phyloP scores from a whole-genome alignment of 352 stramenopile species.

The Globisporangium parvum region DNA sequence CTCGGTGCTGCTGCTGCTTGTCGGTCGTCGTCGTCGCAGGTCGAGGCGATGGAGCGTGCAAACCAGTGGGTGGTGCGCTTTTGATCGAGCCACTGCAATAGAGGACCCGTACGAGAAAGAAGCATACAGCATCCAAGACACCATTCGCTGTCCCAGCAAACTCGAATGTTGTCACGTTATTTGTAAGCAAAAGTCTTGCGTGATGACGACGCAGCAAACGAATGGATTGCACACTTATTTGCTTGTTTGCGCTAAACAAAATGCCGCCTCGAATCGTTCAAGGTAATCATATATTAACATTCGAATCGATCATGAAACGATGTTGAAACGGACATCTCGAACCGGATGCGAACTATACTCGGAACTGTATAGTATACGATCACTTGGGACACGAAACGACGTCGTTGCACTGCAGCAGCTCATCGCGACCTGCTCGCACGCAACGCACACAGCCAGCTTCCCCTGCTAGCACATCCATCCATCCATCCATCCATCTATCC shows the following conservation, averaged over 20 bases:
- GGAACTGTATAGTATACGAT: too few species aligned
- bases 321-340: too few species aligned
- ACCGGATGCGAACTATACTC: too few species aligned
- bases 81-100: neutral
- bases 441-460: neutral
- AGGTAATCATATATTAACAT: neutral
- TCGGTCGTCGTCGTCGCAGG: neutral
- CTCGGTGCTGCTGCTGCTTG: neutral
- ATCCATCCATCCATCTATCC: too few species aligned
- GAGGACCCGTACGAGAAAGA: neutral
- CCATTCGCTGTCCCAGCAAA: neutral
- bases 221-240: neutral
- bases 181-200: neutral
- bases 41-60: neutral
- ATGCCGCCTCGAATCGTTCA: neutral
- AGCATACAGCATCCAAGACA: neutral
- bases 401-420: neutral
- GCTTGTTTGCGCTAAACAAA: neutral
- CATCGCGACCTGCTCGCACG: neutral
- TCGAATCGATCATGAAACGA: neutral
- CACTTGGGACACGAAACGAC: constrained; percentile 25
- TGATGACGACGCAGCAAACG: too few species aligned
- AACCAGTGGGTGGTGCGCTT: too few species aligned
- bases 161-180: neutral
- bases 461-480: neutral